Base-by-base conservation (phyloP, 768 basidiomycete species). In the Scleroderma citrinum region DNA sequence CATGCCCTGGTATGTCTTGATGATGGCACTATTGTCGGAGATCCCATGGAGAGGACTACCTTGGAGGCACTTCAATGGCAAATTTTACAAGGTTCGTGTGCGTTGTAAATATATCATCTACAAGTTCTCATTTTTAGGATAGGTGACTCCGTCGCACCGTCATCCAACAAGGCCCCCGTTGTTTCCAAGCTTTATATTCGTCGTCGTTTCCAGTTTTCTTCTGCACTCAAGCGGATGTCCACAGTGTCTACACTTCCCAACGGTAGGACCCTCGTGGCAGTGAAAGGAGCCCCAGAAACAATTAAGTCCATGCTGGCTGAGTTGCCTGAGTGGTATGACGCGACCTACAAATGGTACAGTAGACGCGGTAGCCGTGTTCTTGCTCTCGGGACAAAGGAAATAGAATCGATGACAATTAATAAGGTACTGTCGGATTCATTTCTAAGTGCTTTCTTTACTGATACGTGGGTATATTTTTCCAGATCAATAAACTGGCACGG, bases 31-130 rank as follows among this genome's bases (percentile, higher is more conserved):
- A 72, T 94, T 32, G 94, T 98, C 37, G 96, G 96, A 3, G 96
- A 99, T 64, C 96, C 96, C 0, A 99, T 99, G 96, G 96, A 99
- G 69, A 93, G 94, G 71, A 94, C 90, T 0, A 95, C 96, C 0
- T 73, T 98, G 7, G 88, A 90, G 52, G 85, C 92, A 2, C 75
- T 99, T 24, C 84, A 90, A 42, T 98, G 96, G 95, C 82, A 81
- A 50, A 65, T 98, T 35, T 71, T 66, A 10, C 81, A 82, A 69
- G 87, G 88, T 80, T 45, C 43, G 71, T 17, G 31, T 26, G 38
- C 32, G 11, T 12, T 16, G 24, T 16, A 13, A 11, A 38, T 11
- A 5, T n/a, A 2, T 13, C 26, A 44, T 4, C 26, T 42, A n/a
- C 10, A 12, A 43, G 37, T 44, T 53, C 38, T 59, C 14, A 24